A percentile compares a stretch with the other conserved stretches of the same genome.
Evolutionary conservation across 73 alveolate species (phyloP).

Genomic region (Stentor coeruleus): DNA sequence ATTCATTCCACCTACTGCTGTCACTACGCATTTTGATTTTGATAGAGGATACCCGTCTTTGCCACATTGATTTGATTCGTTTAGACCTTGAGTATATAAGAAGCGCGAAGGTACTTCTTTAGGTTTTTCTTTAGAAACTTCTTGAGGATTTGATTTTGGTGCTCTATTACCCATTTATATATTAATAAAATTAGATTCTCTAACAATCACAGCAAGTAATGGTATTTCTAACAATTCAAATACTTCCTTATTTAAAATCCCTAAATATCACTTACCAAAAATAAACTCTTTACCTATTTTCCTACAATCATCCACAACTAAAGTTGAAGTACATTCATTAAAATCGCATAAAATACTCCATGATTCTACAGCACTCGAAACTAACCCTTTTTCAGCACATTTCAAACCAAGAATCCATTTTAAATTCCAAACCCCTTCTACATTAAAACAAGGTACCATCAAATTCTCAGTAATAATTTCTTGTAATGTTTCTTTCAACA

Average conservation of each 20-base stretch:
- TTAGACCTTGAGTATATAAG: slow-evolving; percentile 4
- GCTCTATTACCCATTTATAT: not conserved
- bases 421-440: not conserved
- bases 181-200: too few relatives aligned
- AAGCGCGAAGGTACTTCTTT: not conserved
- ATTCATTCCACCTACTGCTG: slow-evolving; percentile 2
- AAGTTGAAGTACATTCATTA: too few relatives aligned
- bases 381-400: too few relatives aligned
- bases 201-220: too few relatives aligned
- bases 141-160: not conserved
- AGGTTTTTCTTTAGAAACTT: not conserved
- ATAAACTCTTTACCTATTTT: too few relatives aligned
- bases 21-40: not conserved
- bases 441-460: not conserved
- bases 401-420: not conserved
- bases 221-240: too few relatives aligned
- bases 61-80: slow-evolving; percentile 6
- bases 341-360: too few relatives aligned
- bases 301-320: too few relatives aligned
- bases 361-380: too few relatives aligned
- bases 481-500: not conserved
- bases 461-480: not conserved
- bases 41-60: not conserved
- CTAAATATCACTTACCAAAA: too few relatives aligned
- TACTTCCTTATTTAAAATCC: too few relatives aligned